Conservation (phyloP, 2,329 filamentous ascomycete genomes). For the Colletotrichum spaethianum region DNA sequence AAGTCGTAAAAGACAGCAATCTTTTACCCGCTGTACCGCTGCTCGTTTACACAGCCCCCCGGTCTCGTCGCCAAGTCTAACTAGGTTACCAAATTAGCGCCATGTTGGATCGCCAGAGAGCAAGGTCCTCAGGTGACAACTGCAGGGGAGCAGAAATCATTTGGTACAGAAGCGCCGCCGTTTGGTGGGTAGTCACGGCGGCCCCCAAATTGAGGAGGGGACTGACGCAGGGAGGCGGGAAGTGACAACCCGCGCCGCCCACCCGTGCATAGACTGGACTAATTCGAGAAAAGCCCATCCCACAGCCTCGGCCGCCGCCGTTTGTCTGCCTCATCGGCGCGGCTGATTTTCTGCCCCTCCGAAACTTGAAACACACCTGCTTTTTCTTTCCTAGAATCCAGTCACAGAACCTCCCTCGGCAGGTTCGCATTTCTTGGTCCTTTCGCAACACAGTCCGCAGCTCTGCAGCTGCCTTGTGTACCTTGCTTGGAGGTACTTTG, state of each 20-base stretch:
- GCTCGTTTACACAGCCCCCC: background rate
- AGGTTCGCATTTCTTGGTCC: background rate
- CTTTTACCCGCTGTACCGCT: background rate
- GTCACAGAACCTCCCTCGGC: background rate
- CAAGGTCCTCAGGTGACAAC: conserved; percentile 14
- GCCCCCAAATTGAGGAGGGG: conserved; percentile 27
- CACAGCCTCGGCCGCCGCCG: background rate
- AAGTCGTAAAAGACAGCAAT: background rate
- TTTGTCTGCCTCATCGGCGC: conserved; percentile 7
- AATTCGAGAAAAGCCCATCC: background rate
- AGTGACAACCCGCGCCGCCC: conserved; percentile 22
- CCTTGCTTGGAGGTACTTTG: background rate
- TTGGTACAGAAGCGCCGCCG: conserved; percentile 6
- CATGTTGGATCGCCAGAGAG: conserved; percentile 3
- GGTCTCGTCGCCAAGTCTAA: background rate
- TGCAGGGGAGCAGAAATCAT: background rate
- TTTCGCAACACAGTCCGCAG: background rate
- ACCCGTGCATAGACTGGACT: background rate
- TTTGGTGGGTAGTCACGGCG: conserved; percentile 5
- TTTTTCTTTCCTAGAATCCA: conserved; percentile 1
- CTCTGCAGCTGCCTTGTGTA: background rate
- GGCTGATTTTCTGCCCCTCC: conserved; percentile 9
- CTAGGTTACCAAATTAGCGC: conserved; percentile 13
- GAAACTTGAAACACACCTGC: conserved; percentile 15
- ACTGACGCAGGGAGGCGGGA: conserved; percentile 19